Conservation (phyloP, 805 yeast species). For the Zygosaccharomyces lentus region DNA sequence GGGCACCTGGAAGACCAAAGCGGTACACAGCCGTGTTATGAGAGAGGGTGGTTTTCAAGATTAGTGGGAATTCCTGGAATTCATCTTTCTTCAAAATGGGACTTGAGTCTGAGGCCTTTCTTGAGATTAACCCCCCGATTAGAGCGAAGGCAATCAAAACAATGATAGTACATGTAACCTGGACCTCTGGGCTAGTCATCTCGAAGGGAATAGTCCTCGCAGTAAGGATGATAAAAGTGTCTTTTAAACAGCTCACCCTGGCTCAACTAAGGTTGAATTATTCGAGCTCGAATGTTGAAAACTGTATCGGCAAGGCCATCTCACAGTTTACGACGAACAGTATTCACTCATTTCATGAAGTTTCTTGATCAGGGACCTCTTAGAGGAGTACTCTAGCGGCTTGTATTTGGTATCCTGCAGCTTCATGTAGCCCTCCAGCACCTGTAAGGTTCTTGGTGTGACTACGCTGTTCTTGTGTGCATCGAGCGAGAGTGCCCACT, state of each 20-base stretch:
- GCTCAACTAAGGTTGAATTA: not conserved
- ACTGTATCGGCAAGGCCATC: not conserved
- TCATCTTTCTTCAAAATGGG: conserved; percentile 58
- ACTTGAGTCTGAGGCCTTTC: conserved; percentile 23
- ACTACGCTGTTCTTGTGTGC: conserved; percentile 1
- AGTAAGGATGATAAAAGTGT: not conserved
- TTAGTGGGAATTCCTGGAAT: conserved; percentile 75
- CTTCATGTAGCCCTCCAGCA: conserved; percentile 15
- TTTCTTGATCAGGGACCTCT: conserved; percentile 15
- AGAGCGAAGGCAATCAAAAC: conserved; percentile 13
- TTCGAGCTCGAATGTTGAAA: not conserved
- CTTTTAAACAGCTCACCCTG: not conserved
- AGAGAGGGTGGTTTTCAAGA: conserved; percentile 67
- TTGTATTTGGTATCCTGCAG: conserved; percentile 17
- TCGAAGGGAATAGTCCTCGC: not conserved
- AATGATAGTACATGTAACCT: conserved; percentile 14
- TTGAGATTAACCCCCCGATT: conserved; percentile 32
- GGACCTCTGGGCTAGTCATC: conserved; percentile 5
- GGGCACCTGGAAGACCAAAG: conserved; percentile 72
- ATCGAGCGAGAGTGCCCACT: conserved; percentile 15
- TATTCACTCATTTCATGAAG: conserved; percentile 4
- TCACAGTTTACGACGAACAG: not conserved
- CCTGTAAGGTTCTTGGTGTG: conserved; percentile 9
- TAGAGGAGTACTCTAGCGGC: conserved; percentile 17
- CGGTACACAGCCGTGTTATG: conserved; percentile 82